Evolutionary conservation across 805 yeast species (phyloP).

Genomic region (Grigorovia transvaalensis): DNA sequence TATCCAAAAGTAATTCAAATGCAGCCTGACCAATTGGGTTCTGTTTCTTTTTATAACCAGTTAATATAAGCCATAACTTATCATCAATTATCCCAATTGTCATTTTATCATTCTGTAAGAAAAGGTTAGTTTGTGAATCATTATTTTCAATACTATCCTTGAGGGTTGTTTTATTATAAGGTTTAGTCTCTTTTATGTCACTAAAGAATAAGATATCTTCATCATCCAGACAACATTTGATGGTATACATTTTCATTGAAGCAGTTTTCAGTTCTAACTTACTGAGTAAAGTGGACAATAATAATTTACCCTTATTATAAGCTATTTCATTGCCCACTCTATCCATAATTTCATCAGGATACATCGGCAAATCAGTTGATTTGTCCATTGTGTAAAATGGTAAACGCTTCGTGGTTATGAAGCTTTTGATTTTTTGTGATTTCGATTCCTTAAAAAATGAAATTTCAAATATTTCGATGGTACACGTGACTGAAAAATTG

Average conservation of each 20-base stretch:
- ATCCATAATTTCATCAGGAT: conserved; percentile 26
- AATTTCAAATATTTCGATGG: too few species aligned
- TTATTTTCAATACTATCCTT: background rate
- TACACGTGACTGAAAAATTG: too few species aligned
- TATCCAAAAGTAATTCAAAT: conserved; percentile 44
- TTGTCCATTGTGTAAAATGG: background rate
- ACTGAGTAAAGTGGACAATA: background rate
- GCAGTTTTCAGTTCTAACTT: conserved; percentile 9
- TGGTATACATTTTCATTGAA: conserved; percentile 12
- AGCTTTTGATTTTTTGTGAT: too few species aligned
- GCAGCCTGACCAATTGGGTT: conserved; percentile 46
- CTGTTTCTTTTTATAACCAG: conserved; percentile 45
- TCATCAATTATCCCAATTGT: conserved; percentile 40
- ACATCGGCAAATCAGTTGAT: conserved; percentile 4
- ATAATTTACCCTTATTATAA: conserved; percentile 22
- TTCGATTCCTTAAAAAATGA: background rate
- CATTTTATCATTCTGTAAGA: background rate
- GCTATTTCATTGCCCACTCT: conserved; percentile 23
- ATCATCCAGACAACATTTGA: conserved; percentile 9
- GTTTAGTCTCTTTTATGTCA: background rate
- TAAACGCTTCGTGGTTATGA: too few species aligned
- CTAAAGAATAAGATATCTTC: conserved; percentile 3
- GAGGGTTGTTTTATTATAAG: background rate
- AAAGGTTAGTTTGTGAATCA: conserved; percentile 1
- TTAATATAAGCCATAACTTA: conserved; percentile 45